phyloP scores from a whole-genome alignment of 371 early-diverging fungal species.

The Mortierella sp. region DNA sequence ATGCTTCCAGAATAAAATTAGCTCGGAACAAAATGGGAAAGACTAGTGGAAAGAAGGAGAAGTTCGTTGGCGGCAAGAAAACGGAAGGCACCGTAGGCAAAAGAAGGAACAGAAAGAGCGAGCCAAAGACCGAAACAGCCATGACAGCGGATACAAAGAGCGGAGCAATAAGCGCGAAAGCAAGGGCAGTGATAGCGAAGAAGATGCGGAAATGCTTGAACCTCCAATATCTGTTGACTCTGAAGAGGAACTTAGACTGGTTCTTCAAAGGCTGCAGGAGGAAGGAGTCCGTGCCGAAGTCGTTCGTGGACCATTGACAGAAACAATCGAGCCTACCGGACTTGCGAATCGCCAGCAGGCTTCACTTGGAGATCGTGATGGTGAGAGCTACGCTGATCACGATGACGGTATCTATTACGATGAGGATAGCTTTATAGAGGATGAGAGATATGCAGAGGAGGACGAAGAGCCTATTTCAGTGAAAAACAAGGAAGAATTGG shows the following conservation, averaged over 20 bases:
- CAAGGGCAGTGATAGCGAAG: constrained; percentile 1
- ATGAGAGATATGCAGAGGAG: neutral
- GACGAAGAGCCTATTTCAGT: constrained; percentile 14
- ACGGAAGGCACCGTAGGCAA: neutral
- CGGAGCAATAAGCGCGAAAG: neutral
- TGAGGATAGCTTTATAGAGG: neutral
- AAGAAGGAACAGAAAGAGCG: neutral
- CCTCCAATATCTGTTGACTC: neutral
- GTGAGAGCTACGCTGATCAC: too few relatives aligned
- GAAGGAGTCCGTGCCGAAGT: constrained; percentile 22
- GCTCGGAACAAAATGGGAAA: too few relatives aligned
- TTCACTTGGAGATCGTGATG: too few relatives aligned
- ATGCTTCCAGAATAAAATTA: neutral
- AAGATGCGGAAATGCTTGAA: too few relatives aligned
- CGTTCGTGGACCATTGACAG: constrained; percentile 18
- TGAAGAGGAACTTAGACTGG: constrained; percentile 21
- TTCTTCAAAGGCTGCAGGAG: constrained; percentile 9
- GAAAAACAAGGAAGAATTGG: constrained; percentile 20
- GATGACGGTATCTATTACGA: neutral
- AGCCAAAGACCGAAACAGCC: neutral
- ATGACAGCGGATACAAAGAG: neutral
- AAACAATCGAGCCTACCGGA: constrained; percentile 7
- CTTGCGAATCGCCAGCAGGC: neutral
- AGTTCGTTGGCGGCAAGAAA: neutral
- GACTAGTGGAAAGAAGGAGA: neutral